phyloP scores from a whole-genome alignment of 2,329 filamentous ascomycete species.

The Sporothrix dimorphospora region DNA sequence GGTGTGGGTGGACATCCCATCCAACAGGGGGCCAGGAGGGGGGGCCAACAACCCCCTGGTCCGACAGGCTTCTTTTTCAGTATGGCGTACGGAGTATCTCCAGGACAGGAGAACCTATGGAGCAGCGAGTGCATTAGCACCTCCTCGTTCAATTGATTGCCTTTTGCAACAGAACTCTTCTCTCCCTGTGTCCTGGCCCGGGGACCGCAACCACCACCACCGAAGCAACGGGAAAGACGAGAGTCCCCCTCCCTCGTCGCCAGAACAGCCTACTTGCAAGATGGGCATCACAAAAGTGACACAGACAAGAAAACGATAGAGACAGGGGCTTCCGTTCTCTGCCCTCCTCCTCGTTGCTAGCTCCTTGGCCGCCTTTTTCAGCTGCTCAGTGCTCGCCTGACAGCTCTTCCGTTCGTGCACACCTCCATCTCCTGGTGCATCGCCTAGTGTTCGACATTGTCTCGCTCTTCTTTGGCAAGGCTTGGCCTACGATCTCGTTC shows the following conservation, averaged over 20 bases:
- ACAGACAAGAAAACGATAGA: background rate
- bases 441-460: slow-evolving; percentile 8
- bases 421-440: background rate
- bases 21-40: background rate
- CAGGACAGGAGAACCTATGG: slow-evolving; percentile 10
- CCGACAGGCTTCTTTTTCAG: slow-evolving; percentile 13
- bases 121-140: slow-evolving; percentile 7
- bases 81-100: slow-evolving; percentile 16
- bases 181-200: no score
- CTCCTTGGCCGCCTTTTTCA: slow-evolving; percentile 4
- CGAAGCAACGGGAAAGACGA: background rate
- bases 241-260: background rate
- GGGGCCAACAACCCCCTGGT: background rate
- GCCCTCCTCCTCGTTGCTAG: slow-evolving; percentile 1
- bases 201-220: no score
- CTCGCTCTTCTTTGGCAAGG: background rate
- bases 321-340: background rate
- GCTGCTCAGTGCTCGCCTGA: background rate
- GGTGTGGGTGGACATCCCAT: slow-evolving; percentile 22
- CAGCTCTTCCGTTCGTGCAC: background rate
- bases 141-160: background rate
- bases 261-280: background rate
- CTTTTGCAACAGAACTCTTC: no score
- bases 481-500: background rate
- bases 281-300: background rate